Conservation (phyloP, 78 protist genomes). For the Dictyostelium capitatum region DNA sequence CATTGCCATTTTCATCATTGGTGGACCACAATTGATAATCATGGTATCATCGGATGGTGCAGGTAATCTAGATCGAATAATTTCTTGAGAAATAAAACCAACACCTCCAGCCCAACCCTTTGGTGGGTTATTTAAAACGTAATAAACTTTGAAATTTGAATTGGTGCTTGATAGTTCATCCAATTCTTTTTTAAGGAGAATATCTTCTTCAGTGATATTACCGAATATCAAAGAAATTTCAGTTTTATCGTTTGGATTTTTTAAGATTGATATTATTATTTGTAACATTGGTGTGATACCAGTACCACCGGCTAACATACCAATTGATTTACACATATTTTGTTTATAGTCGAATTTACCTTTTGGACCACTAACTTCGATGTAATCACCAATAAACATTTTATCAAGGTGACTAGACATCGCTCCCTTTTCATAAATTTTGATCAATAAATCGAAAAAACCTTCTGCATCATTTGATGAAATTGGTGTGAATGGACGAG, state of each 20-base stretch:
- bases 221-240: constrained; percentile 82
- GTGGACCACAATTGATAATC: constrained; percentile 89
- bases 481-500: constrained; percentile 91
- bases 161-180: constrained; percentile 33
- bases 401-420: constrained; percentile 72
- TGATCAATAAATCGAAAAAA: constrained; percentile 87
- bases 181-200: constrained; percentile 75
- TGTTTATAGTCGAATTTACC: constrained; percentile 60
- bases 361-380: constrained; percentile 87
- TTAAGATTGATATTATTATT: constrained; percentile 78
- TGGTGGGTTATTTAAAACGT: constrained; percentile 76
- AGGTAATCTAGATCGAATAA: constrained; percentile 44
- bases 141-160: constrained; percentile 63
- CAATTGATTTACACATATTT: constrained; percentile 63
- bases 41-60: constrained; percentile 33
- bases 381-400: constrained; percentile 79
- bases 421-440: constrained; percentile 81
- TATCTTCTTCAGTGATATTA: constrained; percentile 84
- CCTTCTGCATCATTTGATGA: constrained; percentile 77
- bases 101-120: constrained; percentile 66
- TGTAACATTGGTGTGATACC: constrained; percentile 94
- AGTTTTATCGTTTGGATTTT: constrained; percentile 77
- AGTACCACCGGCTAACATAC: constrained; percentile 92
- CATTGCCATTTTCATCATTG: constrained; percentile 88
- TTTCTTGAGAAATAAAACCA: constrained; percentile 71